A percentile compares a stretch with the other conserved stretches of the same genome.
phyloP scores from a whole-genome alignment of 371 early-diverging fungal genomes.

The Lichtheimia corymbifera region DNA sequence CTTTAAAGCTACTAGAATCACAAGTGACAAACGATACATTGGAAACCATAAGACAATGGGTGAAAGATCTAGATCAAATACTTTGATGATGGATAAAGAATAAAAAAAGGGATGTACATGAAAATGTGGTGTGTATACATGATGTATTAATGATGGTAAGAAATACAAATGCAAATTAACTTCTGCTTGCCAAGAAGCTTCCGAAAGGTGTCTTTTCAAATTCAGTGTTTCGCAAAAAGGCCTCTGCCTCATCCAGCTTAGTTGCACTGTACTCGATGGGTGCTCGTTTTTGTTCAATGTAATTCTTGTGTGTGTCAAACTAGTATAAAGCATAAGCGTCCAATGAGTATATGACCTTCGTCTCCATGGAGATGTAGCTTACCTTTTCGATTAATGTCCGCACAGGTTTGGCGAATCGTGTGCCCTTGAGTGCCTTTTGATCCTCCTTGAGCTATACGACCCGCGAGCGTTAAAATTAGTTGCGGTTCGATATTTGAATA shows the following conservation, averaged over 20 bases:
- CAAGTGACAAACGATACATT: no score
- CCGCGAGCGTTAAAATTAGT: neutral
- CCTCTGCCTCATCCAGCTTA: constrained; percentile 62
- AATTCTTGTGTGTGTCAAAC: constrained; percentile 76
- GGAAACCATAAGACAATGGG: no score
- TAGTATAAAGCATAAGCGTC: constrained; percentile 10
- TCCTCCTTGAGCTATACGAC: constrained; percentile 55
- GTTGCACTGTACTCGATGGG: constrained; percentile 77
- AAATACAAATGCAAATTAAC: neutral
- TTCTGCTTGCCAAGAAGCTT: constrained; percentile 45
- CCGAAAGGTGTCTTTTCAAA: constrained; percentile 69
- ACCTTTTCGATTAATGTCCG: constrained; percentile 81
- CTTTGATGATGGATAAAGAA: no score
- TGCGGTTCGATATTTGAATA: no score
- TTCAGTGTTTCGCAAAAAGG: constrained; percentile 55
- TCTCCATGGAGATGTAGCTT: neutral
- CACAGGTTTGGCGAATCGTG: constrained; percentile 73
- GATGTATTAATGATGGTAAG: neutral
- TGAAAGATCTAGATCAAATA: no score
- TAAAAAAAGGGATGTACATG: neutral
- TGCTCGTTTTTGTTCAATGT: constrained; percentile 74
- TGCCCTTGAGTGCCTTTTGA: constrained; percentile 53
- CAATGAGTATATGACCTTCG: neutral
- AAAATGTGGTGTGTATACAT: neutral
- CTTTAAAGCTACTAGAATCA: neutral